Conservation (phyloP, 2,329 filamentous ascomycete species). For the Aspergillus jensenii region DNA sequence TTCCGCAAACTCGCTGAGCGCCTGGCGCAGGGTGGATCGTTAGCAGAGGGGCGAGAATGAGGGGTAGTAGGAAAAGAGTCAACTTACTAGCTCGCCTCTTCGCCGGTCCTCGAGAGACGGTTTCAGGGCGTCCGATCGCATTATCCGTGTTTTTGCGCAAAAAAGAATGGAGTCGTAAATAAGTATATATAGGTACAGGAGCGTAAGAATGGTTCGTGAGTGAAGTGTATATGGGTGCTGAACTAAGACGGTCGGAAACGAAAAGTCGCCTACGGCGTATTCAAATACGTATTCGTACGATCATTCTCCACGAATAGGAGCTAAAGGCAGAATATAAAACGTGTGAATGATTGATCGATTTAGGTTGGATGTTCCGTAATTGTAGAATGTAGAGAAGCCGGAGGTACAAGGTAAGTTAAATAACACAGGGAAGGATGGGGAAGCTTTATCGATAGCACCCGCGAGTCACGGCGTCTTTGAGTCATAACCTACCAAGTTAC, state of each 20-base stretch:
- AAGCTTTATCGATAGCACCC: conserved; percentile 38
- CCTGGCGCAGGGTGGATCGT: conserved; percentile 44
- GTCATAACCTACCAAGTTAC: conserved; percentile 10
- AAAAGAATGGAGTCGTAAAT: neutral
- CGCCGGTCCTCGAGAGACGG: conserved; percentile 74
- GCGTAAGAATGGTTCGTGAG: neutral
- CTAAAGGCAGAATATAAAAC: neutral
- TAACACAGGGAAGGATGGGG: conserved; percentile 7
- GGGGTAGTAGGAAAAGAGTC: neutral
- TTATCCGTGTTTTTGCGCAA: conserved; percentile 18
- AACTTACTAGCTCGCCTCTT: conserved; percentile 77
- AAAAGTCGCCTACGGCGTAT: conserved; percentile 36
- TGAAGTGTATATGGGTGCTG: neutral
- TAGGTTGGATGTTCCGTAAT: neutral
- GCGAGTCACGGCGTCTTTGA: conserved; percentile 15
- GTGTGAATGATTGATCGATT: neutral
- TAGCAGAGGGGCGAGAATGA: conserved; percentile 8
- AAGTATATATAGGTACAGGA: conserved; percentile 1
- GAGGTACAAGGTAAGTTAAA: conserved; percentile 7
- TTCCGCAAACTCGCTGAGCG: conserved; percentile 93
- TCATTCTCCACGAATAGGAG: conserved; percentile 35
- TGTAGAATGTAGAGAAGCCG: neutral
- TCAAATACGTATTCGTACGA: conserved; percentile 45
- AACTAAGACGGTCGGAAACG: conserved; percentile 18
- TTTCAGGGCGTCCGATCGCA: conserved; percentile 49